Percentiles rank a stretch among this genome's conserved stretches.
These are phyloP conservation scores for Suhomyces kilbournensis DNA, from an alignment of 805 yeast genomes.

Conservation along the genomic window DNA sequence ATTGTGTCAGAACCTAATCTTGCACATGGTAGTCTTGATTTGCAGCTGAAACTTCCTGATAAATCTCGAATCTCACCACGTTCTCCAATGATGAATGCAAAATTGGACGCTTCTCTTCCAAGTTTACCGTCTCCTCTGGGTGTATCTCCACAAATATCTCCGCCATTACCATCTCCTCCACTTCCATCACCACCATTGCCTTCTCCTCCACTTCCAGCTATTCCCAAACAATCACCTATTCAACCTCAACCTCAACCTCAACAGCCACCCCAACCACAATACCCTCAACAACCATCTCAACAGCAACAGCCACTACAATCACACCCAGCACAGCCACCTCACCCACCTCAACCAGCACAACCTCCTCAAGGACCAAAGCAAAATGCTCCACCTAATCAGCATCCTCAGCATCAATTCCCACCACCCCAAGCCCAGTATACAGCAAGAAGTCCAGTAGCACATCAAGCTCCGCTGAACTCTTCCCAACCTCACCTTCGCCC, in stretches of 20 bases:
- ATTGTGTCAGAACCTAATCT: not conserved
- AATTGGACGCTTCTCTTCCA: conserved; percentile 1
- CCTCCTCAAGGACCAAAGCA: not conserved
- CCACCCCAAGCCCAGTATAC: not conserved
- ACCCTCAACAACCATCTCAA: not conserved
- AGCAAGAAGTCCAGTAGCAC: not conserved
- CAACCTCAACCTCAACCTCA: conserved; percentile 1
- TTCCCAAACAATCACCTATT: not conserved
- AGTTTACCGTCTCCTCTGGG: not conserved
- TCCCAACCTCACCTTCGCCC: conserved; percentile 2
- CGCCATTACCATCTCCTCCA: not conserved
- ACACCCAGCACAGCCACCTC: not conserved
- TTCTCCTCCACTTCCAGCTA: conserved; percentile 3
- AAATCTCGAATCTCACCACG: not conserved
- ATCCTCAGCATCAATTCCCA: not conserved
- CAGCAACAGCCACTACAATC: not conserved
- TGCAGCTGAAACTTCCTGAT: not conserved
- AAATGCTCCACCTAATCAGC: not conserved
- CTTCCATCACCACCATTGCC: not conserved
- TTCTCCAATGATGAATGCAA: not conserved
- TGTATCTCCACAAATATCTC: not conserved
- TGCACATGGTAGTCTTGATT: not conserved
- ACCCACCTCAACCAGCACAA: not conserved
- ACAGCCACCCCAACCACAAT: not conserved
- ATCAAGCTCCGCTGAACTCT: not conserved